Evolutionary conservation across 768 basidiomycete species (phyloP).

Genomic region (Pseudohyphozyma bogoriensis): DNA sequence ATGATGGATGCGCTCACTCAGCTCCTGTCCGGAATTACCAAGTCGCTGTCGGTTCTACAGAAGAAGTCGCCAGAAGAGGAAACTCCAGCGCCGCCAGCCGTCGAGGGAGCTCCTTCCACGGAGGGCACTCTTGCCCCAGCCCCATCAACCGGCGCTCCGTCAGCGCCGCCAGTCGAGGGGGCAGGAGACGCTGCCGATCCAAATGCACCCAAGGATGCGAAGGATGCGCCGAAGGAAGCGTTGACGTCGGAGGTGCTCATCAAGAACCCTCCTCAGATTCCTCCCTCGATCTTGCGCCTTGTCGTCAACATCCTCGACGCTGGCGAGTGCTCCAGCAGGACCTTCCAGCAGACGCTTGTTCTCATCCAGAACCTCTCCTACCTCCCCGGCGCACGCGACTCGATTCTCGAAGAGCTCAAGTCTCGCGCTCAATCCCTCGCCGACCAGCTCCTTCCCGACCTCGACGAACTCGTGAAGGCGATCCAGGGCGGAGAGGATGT

Average conservation of each 20-base stretch:
- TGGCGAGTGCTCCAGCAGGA: constrained; percentile 89
- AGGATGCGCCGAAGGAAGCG: constrained; percentile 46
- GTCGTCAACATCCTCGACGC: constrained; percentile 96
- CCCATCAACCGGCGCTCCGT: not conserved
- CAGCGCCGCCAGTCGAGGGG: not conserved
- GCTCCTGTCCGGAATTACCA: constrained; percentile 77
- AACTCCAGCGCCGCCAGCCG: not conserved
- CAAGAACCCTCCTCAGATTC: constrained; percentile 70
- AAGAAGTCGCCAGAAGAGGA: constrained; percentile 9
- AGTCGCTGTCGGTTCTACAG: constrained; percentile 56
- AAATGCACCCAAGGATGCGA: constrained; percentile 2
- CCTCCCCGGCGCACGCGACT: constrained; percentile 77
- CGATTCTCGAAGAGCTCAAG: constrained; percentile 78
- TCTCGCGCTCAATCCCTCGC: constrained; percentile 81
- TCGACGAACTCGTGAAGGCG: constrained; percentile 61
- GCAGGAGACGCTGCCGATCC: not conserved
- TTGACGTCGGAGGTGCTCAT: constrained; percentile 40
- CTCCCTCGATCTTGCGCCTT: constrained; percentile 68
- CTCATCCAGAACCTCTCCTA: constrained; percentile 86
- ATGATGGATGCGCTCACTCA: constrained; percentile 89
- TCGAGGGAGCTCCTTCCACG: not conserved
- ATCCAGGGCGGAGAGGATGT: constrained; percentile 42
- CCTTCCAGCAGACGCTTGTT: constrained; percentile 86
- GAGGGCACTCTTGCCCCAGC: not conserved
- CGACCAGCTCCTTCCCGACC: constrained; percentile 57